Evolutionary conservation across 2,329 filamentous ascomycete species (phyloP).

Genomic region (Xylaria digitata): DNA sequence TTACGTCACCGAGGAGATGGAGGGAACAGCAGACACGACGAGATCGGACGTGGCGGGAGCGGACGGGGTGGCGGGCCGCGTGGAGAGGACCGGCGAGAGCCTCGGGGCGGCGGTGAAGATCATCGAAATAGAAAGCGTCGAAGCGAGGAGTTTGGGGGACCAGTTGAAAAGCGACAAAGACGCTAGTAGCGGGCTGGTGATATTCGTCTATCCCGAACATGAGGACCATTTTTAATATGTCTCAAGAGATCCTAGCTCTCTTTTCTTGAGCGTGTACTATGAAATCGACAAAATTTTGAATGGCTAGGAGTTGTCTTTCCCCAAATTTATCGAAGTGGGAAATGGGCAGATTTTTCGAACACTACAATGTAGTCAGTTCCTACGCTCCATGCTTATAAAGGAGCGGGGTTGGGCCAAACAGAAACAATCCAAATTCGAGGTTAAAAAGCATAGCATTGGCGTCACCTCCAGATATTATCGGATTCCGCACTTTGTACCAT

Average conservation of each 20-base stretch:
- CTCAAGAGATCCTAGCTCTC: constrained; percentile 12
- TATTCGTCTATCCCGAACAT: constrained; percentile 5
- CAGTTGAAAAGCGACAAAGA: constrained; percentile 64
- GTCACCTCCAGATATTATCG: constrained; percentile 14
- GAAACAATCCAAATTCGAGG: constrained; percentile 14
- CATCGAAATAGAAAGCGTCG: constrained; percentile 55
- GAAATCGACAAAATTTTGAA: constrained; percentile 27
- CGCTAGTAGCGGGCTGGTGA: constrained; percentile 48
- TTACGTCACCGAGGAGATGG: constrained; percentile 49
- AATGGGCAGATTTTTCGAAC: constrained; percentile 9
- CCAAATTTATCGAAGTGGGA: constrained; percentile 12
- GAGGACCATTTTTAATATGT: constrained; percentile 12
- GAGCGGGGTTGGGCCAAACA: constrained; percentile 19
- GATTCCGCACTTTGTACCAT: constrained; percentile 18
- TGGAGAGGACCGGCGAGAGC: constrained; percentile 52
- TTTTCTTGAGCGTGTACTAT: constrained; percentile 36
- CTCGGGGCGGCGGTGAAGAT: constrained; percentile 53
- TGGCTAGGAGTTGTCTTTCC: constrained; percentile 28
- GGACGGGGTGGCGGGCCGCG: constrained; percentile 51
- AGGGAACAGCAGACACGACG: constrained; percentile 48
- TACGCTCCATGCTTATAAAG: constrained; percentile 24
- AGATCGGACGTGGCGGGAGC: constrained; percentile 50
- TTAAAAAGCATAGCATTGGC: constrained; percentile 23
- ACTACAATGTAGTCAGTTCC: constrained; percentile 5
- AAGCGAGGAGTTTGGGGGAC: constrained; percentile 60